phyloP scores from a whole-genome alignment of 2,329 filamentous ascomycete species.

The Domatiomyces globalis region DNA sequence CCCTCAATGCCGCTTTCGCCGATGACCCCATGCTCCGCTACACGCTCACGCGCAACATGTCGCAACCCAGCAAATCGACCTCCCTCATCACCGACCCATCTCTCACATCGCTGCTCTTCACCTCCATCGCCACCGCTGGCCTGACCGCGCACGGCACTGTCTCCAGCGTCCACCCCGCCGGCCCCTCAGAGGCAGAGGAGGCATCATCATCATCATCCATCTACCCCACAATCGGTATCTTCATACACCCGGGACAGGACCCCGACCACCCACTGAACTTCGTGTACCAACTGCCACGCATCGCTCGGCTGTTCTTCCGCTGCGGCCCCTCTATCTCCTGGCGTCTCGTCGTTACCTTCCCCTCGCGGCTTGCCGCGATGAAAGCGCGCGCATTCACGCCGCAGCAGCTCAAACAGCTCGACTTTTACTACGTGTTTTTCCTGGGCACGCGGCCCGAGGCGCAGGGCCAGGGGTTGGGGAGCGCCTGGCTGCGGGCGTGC shows the following conservation, averaged over 20 bases:
- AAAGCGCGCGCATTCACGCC: not conserved
- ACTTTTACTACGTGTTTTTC: not conserved
- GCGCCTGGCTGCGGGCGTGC: not conserved
- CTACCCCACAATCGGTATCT: not conserved
- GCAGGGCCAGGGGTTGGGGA: not conserved
- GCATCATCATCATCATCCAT: not conserved
- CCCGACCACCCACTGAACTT: not conserved
- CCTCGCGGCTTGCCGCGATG: not conserved
- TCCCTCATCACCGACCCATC: not conserved
- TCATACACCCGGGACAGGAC: not conserved
- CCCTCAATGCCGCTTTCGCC: conserved; percentile 1
- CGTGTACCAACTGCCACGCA: not conserved
- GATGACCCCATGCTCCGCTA: conserved; percentile 4
- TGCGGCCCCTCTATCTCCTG: not conserved
- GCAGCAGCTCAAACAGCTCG: not conserved
- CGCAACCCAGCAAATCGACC: not conserved
- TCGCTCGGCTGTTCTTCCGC: not conserved
- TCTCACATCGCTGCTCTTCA: not conserved
- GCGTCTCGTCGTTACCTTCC: not conserved
- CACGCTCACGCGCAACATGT: not conserved
- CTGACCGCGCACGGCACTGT: not conserved
- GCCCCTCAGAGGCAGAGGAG: not conserved
- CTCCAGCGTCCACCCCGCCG: not conserved
- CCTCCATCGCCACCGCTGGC: no score
- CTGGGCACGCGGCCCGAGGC: not conserved